Evolutionary conservation across 495 filamentous ascomycete species (phyloP), one percentile per base, ranked within the genome.

Genomic region (Penicillium cataractarum): DNA sequence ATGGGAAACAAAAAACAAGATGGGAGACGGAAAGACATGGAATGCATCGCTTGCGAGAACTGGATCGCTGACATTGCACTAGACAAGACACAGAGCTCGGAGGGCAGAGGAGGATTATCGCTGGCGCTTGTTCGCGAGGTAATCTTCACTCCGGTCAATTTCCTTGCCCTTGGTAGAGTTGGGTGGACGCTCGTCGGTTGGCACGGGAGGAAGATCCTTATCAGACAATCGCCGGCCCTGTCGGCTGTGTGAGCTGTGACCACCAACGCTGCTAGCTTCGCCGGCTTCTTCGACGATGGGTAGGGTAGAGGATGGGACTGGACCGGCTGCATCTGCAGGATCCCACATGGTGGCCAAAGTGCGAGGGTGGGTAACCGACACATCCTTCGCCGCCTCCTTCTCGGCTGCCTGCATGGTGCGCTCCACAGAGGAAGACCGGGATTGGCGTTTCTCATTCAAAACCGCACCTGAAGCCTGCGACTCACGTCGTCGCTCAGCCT

Each of bases 201-300:
- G 85, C 15, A 85, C 65, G 7, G 84, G 80, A 12, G 86, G 85
- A 9, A 88, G 62, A 7, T 80, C 82, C 69, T 88, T 87, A 33
- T 86, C 83, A 44, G 64, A 50, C 22, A 60, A 63, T 15, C 73
- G 65, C 35, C 61, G 71, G 13, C 74, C 72, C 33, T 73, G 65
- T 59, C 71, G 72, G 61, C 76, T 78, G 58, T 75, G 72, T 62
- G 72, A 72, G 58, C 76, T 79, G 19, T 76, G 74, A 49, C 86
- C 84, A 4, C 88, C 86, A 21, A 88, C 86, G 58, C 90, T 93
- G 4, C 83, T 85, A 19, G 86, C 90, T 74, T 97, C 95, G 13
- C 88, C 90, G 27, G 89, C 89, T 78, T 99, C 95, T 58, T 97
- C 92, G 8, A 99, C 92, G 52, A 97, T 89, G 2, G 95, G 95